These are phyloP conservation scores for Pseudognaphalium luteoalbum DNA, from an alignment of 129 eudicot genomes.

Conservation along the genomic window DNA sequence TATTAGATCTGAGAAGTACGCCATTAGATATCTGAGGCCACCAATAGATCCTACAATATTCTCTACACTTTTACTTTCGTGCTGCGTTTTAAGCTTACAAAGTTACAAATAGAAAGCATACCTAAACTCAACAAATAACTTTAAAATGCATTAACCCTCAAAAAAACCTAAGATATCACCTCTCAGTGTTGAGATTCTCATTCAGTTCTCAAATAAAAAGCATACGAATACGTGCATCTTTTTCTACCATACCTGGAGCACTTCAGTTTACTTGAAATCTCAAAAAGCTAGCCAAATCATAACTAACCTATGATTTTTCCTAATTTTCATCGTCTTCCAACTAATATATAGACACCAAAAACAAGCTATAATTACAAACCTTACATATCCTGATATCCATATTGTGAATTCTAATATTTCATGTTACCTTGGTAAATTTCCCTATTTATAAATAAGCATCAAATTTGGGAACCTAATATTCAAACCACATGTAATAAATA, in stretches of 20 bases:
- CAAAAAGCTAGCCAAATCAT: neutral
- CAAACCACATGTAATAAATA: neutral
- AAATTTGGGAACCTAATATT: neutral
- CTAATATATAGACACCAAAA: neutral
- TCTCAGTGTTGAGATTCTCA: neutral
- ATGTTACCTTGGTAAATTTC: no score
- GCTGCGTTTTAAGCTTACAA: neutral
- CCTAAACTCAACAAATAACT: neutral
- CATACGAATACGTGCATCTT: neutral
- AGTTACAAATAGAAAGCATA: neutral
- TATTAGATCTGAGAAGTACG: neutral
- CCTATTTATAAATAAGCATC: no score
- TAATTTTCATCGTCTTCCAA: no score
- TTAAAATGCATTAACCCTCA: neutral
- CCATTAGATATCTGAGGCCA: neutral
- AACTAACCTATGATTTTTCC: no score
- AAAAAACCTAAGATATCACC: neutral
- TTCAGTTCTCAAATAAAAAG: no score
- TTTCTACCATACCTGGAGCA: neutral
- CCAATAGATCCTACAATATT: neutral
- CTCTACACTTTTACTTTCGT: neutral
- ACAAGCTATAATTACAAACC: no score
- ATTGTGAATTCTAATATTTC: no score
- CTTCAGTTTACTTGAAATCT: slow-evolving; percentile 8
- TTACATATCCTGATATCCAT: no score